These are phyloP conservation scores for Rhizophagus clarus DNA, from an alignment of 192 early-diverging fungal genomes.

Conservation along the genomic window DNA sequence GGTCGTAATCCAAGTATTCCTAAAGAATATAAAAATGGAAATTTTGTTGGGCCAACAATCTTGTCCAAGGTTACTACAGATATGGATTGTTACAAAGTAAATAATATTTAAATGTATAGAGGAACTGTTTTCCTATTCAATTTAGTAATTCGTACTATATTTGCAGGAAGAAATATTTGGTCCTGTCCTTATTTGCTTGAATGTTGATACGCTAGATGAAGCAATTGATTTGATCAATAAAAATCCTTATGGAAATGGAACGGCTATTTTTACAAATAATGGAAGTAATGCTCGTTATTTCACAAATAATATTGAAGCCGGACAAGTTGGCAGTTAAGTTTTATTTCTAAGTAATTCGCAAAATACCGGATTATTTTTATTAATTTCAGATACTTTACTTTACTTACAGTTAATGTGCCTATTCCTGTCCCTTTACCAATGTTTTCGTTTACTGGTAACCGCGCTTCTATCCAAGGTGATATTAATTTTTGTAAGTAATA, in stretches of 20 bases:
- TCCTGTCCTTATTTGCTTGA: slow-evolving; percentile 85
- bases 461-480: slow-evolving; percentile 91
- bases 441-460: slow-evolving; percentile 94
- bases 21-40: slow-evolving; percentile 81
- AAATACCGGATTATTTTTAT: neutral
- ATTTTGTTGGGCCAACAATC: slow-evolving; percentile 96
- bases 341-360: slow-evolving; percentile 74
- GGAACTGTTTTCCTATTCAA: neutral
- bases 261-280: slow-evolving; percentile 88
- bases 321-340: slow-evolving; percentile 86
- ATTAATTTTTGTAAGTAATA: slow-evolving; percentile 77
- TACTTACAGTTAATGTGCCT: slow-evolving; percentile 66
- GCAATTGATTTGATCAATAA: slow-evolving; percentile 88
- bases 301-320: slow-evolving; percentile 85
- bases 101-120: neutral
- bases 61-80: slow-evolving; percentile 68
- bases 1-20: slow-evolving; percentile 77
- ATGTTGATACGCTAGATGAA: slow-evolving; percentile 84
- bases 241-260: slow-evolving; percentile 89
- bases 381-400: neutral
- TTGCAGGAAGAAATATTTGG: slow-evolving; percentile 90
- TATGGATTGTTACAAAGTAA: slow-evolving; percentile 81
- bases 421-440: slow-evolving; percentile 97
- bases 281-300: slow-evolving; percentile 88
- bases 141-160: slow-evolving; percentile 21